Evolutionary conservation across 1,284 basidiomycete species (phyloP), one percentile per base, ranked within the genome.

Genomic region (Sparassis latifolia): DNA sequence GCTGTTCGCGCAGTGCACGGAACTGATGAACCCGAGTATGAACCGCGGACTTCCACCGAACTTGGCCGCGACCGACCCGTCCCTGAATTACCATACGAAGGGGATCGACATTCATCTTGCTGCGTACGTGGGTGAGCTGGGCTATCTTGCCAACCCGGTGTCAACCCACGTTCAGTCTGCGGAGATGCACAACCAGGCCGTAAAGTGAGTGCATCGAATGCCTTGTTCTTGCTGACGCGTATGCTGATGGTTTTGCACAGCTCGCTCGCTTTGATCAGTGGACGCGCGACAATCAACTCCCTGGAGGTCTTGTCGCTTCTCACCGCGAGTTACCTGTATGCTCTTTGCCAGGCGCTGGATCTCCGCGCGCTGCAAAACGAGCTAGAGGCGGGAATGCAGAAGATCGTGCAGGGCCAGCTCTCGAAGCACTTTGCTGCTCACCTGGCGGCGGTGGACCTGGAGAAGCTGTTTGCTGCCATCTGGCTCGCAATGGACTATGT

Each of bases 141-240:
- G 89, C 20, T 85, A 79, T 65, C 79, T 92, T 20, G 90, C 90
- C 2, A 85, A 80, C 63, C 90, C 92, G 0, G 90, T 94, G 1
- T 86, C 86, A 7, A 91, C 90, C 3, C 89, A 90, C 62, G 82
- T 91, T 32, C 88, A 92, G 61, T 86, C 84, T 3, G 89, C 89
- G 0, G 89, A 92, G 68, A 89, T 91, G 84, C 87, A 91, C 61
- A 93, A 92, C 62, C 90, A 92, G 65, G 84, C 88, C 41, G 77
- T 92, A 62, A 92, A 90, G 85, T 88, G 56, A 57, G 84, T 69
- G 44, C 20, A 20, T 20, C 20, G 20, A 20, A 20, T 20, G 20
- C 20, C 20, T 20, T 20, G 20, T 20, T 20, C 20, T 20, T 20
- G 20, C 20, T 20, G 20, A 20, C 20, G 20, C 20, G 33, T 6